These are phyloP conservation scores for Vicia sativa DNA, from an alignment of 306 rosid species.

Conservation along the genomic window DNA sequence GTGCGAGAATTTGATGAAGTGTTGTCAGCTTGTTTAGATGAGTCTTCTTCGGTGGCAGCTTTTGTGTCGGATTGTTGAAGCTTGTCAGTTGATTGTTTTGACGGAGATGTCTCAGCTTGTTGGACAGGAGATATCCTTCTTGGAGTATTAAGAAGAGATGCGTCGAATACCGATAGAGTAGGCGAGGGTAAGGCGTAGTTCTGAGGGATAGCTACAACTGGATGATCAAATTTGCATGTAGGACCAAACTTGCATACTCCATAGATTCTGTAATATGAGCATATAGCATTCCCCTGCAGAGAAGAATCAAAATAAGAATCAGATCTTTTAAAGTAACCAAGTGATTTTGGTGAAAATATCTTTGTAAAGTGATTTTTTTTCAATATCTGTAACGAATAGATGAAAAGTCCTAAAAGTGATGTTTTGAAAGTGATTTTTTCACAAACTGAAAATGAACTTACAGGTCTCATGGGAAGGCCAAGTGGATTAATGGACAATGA, in stretches of 20 bases:
- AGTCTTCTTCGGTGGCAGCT: slow-evolving; percentile 48
- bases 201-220: slow-evolving; percentile 54
- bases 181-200: slow-evolving; percentile 57
- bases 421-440: too few relatives aligned
- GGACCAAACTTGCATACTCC: slow-evolving; percentile 95
- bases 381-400: too few relatives aligned
- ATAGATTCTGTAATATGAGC: slow-evolving; percentile 70
- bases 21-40: slow-evolving; percentile 55
- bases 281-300: slow-evolving; percentile 79
- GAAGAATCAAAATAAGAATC: slow-evolving; percentile 33
- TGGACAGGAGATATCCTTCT: slow-evolving; percentile 47
- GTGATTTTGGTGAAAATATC: too few relatives aligned
- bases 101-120: slow-evolving; percentile 56
- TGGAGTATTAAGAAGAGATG: slow-evolving; percentile 54
- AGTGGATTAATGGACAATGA: slow-evolving; percentile 55
- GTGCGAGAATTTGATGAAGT: slow-evolving; percentile 48
- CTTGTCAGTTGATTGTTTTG: slow-evolving; percentile 56
- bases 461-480: slow-evolving; percentile 90
- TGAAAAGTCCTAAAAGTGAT: too few relatives aligned
- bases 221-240: slow-evolving; percentile 89
- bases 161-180: slow-evolving; percentile 48
- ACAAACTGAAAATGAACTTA: slow-evolving; percentile 46
- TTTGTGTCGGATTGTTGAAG: slow-evolving; percentile 52
- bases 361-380: neutral
- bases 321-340: neutral